A percentile compares a stretch with the other conserved stretches of the same genome.
Evolutionary conservation across 164 flowering plant genomes (phyloP).

Genomic region (Magnolia sinica): DNA sequence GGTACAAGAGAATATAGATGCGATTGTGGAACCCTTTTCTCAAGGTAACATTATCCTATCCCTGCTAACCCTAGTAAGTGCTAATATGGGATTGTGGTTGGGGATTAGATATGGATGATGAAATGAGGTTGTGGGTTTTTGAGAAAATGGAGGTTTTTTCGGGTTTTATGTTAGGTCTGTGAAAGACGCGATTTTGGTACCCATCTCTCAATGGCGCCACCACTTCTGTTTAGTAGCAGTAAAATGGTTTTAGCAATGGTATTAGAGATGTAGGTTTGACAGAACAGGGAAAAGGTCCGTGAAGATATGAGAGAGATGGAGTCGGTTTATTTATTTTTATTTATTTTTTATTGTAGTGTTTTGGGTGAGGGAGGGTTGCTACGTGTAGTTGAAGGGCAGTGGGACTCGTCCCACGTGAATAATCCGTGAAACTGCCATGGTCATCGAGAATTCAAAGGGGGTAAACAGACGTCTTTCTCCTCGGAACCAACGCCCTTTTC

Average conservation of each 20-base stretch:
- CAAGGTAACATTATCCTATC: slow-evolving; percentile 44
- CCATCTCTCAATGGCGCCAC: not conserved
- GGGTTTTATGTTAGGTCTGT: not conserved
- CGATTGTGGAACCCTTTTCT: slow-evolving; percentile 92
- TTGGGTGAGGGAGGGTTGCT: not conserved
- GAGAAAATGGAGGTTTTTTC: not conserved
- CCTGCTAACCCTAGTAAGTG: not conserved
- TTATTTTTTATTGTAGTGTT: not conserved
- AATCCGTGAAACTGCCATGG: slow-evolving; percentile 27
- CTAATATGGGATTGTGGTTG: not conserved
- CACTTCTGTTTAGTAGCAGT: not conserved
- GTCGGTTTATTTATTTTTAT: not conserved
- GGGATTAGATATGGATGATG: not conserved
- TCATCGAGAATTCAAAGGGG: slow-evolving; percentile 20
- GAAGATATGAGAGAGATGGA: not conserved
- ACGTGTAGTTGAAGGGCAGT: slow-evolving; percentile 24
- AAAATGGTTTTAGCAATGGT: not conserved
- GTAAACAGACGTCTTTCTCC: slow-evolving; percentile 15
- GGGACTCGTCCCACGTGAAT: slow-evolving; percentile 41
- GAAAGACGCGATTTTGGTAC: not conserved
- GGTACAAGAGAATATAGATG: slow-evolving; percentile 84
- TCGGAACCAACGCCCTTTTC: slow-evolving; percentile 32
- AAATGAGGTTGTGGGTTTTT: not conserved
- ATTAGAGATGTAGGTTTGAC: not conserved
- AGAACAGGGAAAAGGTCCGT: not conserved